A percentile compares a stretch with the other conserved stretches of the same genome.
phyloP scores from a whole-genome alignment of 106 monocot species.

The Vanilla planifolia region DNA sequence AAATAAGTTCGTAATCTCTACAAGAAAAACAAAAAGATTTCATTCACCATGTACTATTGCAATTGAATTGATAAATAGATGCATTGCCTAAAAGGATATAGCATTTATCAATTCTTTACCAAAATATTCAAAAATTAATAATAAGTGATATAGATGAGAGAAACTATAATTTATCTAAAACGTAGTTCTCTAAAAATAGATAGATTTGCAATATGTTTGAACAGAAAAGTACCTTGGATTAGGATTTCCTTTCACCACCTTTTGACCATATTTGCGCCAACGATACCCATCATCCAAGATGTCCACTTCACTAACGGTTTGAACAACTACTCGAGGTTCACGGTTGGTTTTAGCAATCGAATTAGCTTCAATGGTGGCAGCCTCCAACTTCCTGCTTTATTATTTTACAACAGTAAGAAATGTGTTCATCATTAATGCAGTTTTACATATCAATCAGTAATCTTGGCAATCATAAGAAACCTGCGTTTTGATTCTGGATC shows the following conservation, averaged over 20 bases:
- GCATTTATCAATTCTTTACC: too few relatives aligned
- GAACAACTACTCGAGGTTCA: conserved; percentile 96
- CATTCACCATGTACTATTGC: too few relatives aligned
- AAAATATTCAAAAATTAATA: too few relatives aligned
- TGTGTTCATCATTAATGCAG: background rate
- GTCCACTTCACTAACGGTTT: conserved; percentile 98
- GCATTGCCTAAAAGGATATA: too few relatives aligned
- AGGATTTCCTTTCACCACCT: conserved; percentile 98
- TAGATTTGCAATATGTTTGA: background rate
- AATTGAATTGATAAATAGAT: too few relatives aligned
- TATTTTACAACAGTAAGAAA: background rate
- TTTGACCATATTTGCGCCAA: conserved; percentile 99
- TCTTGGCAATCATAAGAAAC: conserved; percentile 23
- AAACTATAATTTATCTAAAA: too few relatives aligned
- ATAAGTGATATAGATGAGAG: too few relatives aligned
- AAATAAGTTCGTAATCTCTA: too few relatives aligned
- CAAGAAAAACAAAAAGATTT: too few relatives aligned
- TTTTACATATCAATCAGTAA: background rate
- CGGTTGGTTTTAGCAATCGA: conserved; percentile 50
- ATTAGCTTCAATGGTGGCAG: conserved; percentile 36
- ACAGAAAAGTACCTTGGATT: conserved; percentile 68
- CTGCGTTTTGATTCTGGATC: conserved; percentile 92
- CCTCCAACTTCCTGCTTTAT: conserved; percentile 64
- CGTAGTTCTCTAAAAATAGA: background rate
- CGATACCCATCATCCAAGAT: conserved; percentile 99